Conservation (phyloP, 1,284 basidiomycete genomes). For the Athelia psychrophila region DNA sequence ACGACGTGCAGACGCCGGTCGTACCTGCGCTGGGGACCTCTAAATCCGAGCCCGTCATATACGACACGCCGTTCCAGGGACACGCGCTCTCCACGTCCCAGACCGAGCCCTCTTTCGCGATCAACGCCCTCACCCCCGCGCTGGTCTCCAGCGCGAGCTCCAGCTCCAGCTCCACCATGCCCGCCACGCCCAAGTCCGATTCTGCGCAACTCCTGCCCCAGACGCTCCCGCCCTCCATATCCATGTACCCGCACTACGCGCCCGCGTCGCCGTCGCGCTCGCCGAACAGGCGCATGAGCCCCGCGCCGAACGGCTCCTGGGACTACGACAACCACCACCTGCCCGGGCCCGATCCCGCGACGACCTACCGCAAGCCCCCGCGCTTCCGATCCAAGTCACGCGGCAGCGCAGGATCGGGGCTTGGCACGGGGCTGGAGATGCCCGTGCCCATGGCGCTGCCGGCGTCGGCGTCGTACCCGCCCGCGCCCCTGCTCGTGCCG, state of each 20-base stretch:
- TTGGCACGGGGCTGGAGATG: too few species aligned
- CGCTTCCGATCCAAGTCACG: slow-evolving; percentile 33
- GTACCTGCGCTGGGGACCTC: neutral
- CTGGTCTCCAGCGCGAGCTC: slow-evolving; percentile 15
- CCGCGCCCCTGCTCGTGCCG: neutral
- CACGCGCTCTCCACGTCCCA: neutral
- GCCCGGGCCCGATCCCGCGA: slow-evolving; percentile 9
- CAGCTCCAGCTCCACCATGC: slow-evolving; percentile 7
- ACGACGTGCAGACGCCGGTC: too few species aligned
- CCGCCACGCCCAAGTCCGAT: slow-evolving; percentile 6
- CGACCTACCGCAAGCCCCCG: slow-evolving; percentile 27
- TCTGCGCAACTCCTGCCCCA: neutral
- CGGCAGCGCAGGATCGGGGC: neutral
- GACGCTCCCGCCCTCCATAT: neutral
- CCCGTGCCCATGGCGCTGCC: neutral
- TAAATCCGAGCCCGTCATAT: neutral
- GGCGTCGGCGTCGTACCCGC: neutral
- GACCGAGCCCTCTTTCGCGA: neutral
- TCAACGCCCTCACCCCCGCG: slow-evolving; percentile 3
- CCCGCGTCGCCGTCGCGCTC: slow-evolving; percentile 6
- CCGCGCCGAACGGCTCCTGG: slow-evolving; percentile 18
- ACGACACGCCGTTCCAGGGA: neutral
- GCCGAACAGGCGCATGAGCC: neutral
- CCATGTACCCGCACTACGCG: slow-evolving; percentile 1
- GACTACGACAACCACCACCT: slow-evolving; percentile 30